Evolutionary conservation across 2,329 filamentous ascomycete species (phyloP), one percentile per base, ranked within the genome.

Genomic region (Septoria linicola): DNA sequence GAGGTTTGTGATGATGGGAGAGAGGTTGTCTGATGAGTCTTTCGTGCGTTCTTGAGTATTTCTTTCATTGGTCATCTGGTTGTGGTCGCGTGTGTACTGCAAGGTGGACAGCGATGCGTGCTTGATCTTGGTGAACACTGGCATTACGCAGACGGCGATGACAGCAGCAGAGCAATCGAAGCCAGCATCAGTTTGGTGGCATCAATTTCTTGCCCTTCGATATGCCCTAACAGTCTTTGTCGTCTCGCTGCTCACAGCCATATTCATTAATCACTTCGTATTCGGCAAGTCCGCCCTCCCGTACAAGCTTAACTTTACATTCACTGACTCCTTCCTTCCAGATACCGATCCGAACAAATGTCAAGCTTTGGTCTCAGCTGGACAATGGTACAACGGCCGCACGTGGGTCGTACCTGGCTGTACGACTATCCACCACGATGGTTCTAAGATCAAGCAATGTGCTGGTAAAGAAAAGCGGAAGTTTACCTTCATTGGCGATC

Each of bases 401-500:
- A 21, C 4, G 13, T 49, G 45, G 82, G 79, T 83, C 50, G 78
- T 82, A 3, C 73, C 73, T 17, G 79, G 79, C 20, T 86, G 83
- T 66, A 76, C 80, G 53, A 72, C 84, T 61, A 76, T 79, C 53
- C 69, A 77, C 46, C 84, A 84, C 66, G 72, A 73, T 7, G 62
- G 66, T 4, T 63, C 73, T n/a, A 78, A 81, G 31, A 73, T 84
- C 34, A 66, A 70, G 14, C 66, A 69, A 39, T 87, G 83, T 61
- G 71, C 83, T 17, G 68, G 44, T 19, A 14, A 27, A 4, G 19
- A 68, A 2, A 69, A 72, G 11, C 76, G 75, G 6, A 74, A 73
- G 42, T 60, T 85, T n/a, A 71, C 83, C 13, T 81, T 86, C 57
- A 73, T 78, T 20, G 83, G 83, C 31, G 83, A 86, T 63, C 80